These are phyloP conservation scores for Oenanthe javanica DNA, from an alignment of 140 eudicot genomes.

Conservation along the genomic window DNA sequence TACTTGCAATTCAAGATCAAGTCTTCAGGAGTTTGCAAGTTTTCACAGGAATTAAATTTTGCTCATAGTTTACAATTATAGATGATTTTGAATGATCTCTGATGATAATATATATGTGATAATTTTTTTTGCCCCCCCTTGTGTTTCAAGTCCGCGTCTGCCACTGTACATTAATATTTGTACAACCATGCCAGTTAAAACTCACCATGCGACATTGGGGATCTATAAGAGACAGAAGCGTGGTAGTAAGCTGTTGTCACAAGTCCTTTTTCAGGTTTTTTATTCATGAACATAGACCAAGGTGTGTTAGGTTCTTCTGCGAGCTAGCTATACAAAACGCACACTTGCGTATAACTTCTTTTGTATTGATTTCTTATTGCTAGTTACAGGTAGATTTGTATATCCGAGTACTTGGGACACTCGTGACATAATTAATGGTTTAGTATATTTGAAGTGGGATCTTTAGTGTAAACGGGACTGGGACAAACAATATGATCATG, in stretches of 20 bases:
- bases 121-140: no score
- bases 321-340: background rate
- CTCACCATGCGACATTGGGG: background rate
- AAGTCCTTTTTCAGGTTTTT: background rate
- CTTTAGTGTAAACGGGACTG: background rate
- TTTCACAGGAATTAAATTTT: no score
- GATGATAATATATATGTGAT: no score
- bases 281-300: background rate
- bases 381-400: background rate
- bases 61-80: no score
- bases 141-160: no score
- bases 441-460: background rate
- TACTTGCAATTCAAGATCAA: no score
- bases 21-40: no score
- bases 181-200: background rate
- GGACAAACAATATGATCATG: constrained; percentile 18
- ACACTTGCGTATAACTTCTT: background rate
- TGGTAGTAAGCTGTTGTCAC: background rate
- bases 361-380: background rate
- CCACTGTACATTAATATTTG: no score
- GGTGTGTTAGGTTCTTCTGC: background rate
- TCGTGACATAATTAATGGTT: background rate
- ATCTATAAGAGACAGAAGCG: background rate
- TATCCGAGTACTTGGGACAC: background rate
- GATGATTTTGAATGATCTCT: no score